Base-by-base conservation (phyloP, 2,329 filamentous ascomycete genomes). In the Fusarium tanahbumbuense region DNA sequence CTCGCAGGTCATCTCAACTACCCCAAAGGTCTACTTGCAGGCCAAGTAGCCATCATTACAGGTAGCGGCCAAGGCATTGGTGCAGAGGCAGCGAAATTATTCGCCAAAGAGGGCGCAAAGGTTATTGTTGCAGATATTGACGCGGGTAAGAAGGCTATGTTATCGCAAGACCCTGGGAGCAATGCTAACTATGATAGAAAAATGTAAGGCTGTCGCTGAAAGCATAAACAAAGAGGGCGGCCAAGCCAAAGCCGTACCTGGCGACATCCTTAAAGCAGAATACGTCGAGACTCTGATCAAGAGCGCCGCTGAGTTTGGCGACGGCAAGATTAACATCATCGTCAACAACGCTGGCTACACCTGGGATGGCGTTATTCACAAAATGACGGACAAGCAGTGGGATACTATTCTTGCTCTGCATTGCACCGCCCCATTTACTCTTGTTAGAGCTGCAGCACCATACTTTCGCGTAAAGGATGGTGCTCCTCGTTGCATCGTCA, bases 261-360 rank as follows among this genome's bases (percentile, higher is more conserved):
- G 94, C 64, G 93, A 97, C 76, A 88, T 97, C 77, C 86, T 93
- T 23, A 86, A 93, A 77, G 83, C 88, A 48, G 82, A 84, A 22
- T 95, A 96, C 80, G 86, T 94, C 77, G 85, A 88, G 64, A 82
- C 85, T 12, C 87, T 97, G n/a, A 89, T 97, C 27, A 84, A 89
- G 77, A 88, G 89, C 76, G 87, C 93, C 0, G 93, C 92, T 2
- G 91, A 90, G 49, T 97, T 97, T 77, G 94, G 94, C 62, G 84
- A 87, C 70, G 93, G 93, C 76, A 97, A 97, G 84, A 94, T 97
- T 68, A 92, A 97, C 80, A 92, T 96, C 78, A 91, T 97, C 60
- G 92, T 97, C 64, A 97, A 97, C 81, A 97, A 97, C 78, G 94
- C 93, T 1, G 93, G 93, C 44, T 97, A 93, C 81, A 97, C 94